Conservation (phyloP, 2,329 filamentous ascomycete genomes). For the Saccharata proteae region DNA sequence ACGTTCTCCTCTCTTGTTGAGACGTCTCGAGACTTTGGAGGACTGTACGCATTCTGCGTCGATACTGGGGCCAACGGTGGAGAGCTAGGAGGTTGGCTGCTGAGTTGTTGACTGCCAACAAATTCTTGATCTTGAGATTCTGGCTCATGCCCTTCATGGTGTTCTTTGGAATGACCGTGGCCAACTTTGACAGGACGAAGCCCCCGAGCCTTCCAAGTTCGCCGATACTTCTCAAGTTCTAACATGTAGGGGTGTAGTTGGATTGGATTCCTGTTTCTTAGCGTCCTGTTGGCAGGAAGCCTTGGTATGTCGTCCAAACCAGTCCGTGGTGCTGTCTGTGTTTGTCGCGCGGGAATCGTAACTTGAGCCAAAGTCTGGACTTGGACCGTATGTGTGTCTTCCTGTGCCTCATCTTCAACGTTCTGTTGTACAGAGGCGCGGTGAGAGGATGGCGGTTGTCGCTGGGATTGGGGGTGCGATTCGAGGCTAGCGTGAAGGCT, state of each 20-base stretch:
- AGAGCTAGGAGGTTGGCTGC: conserved; percentile 4
- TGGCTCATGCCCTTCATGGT: conserved; percentile 4
- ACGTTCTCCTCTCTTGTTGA: no score
- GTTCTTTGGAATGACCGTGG: conserved; percentile 7
- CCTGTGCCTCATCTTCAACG: no score
- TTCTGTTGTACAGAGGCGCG: no score
- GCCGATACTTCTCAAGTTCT: conserved; percentile 32
- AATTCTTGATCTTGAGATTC: conserved; percentile 9
- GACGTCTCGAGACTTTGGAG: neutral
- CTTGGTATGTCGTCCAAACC: no score
- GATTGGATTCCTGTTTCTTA: conserved; percentile 35
- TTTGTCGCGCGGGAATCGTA: no score
- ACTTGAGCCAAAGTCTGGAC: no score
- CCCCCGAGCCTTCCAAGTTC: conserved; percentile 30
- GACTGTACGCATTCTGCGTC: neutral
- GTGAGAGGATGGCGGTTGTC: no score
- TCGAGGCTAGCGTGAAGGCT: no score
- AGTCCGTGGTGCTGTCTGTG: no score
- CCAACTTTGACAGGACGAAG: conserved; percentile 29
- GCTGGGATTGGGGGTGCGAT: no score
- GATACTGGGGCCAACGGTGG: conserved; percentile 1
- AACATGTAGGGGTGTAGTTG: conserved; percentile 37
- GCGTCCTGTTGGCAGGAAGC: conserved; percentile 20
- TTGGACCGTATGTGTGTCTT: no score
- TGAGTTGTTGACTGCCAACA: conserved; percentile 4